Evolutionary conservation across 2,329 filamentous ascomycete species (phyloP).

Genomic region (Metarhizium humberi): DNA sequence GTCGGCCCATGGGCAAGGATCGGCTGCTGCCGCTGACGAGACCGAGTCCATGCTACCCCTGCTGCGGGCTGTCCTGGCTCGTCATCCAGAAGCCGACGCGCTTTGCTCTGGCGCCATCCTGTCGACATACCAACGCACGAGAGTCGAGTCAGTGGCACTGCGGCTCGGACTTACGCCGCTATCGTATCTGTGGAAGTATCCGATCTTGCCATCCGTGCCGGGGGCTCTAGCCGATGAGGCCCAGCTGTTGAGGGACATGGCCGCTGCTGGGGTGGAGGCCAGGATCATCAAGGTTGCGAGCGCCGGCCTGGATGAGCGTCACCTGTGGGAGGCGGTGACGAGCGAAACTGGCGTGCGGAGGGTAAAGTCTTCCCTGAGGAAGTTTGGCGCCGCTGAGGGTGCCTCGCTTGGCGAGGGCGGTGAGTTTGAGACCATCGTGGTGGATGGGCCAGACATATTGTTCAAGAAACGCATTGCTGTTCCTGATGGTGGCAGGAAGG

Average conservation of each 20-base stretch:
- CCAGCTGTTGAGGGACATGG: constrained; percentile 74
- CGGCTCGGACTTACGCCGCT: constrained; percentile 75
- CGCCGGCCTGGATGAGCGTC: constrained; percentile 70
- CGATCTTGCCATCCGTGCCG: constrained; percentile 50
- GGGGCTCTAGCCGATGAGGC: constrained; percentile 29
- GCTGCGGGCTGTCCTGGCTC: constrained; percentile 53
- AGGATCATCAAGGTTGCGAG: constrained; percentile 92
- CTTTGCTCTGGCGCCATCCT: constrained; percentile 86
- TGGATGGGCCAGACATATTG: constrained; percentile 65
- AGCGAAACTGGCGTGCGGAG: constrained; percentile 37
- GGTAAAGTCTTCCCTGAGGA: constrained; percentile 44
- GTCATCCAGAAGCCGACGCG: constrained; percentile 75
- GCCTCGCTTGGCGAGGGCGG: constrained; percentile 85
- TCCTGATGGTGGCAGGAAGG: constrained; percentile 37
- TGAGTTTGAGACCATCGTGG: constrained; percentile 87
- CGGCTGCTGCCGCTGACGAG: constrained; percentile 51
- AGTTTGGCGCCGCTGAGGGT: constrained; percentile 60
- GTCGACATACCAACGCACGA: constrained; percentile 89
- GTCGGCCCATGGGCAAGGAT: constrained; percentile 11
- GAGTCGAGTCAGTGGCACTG: constrained; percentile 87
- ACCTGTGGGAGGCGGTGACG: constrained; percentile 75
- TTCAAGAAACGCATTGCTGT: constrained; percentile 67
- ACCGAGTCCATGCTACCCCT: constrained; percentile 80
- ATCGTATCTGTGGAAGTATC: constrained; percentile 89
- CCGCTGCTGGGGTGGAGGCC: constrained; percentile 66